Evolutionary conservation across 148 eudicot species (phyloP).

Genomic region (Chenopodium album): DNA sequence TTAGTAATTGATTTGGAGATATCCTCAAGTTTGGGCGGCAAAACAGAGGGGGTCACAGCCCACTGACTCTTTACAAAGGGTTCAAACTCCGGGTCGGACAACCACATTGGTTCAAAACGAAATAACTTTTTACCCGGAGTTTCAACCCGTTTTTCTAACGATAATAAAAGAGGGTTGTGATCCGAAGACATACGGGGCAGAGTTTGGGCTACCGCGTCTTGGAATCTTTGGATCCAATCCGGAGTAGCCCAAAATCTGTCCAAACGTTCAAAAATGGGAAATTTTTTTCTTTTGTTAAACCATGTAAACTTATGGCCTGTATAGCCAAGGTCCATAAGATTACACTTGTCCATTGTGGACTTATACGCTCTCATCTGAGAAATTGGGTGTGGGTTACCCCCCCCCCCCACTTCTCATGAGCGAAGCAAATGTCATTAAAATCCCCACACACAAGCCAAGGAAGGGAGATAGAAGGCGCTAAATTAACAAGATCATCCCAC

Average conservation of each 20-base stretch:
- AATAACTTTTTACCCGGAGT: too few relatives aligned
- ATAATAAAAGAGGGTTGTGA: not conserved
- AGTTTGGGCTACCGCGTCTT: not conserved
- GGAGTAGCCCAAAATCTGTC: not conserved
- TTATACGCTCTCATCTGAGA: not conserved
- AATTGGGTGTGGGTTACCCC: not conserved
- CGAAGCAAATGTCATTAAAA: too few relatives aligned
- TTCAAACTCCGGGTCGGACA: not conserved
- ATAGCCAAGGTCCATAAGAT: not conserved
- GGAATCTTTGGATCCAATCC: not conserved
- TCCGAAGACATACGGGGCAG: not conserved
- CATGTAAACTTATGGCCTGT: not conserved
- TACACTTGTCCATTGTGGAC: not conserved
- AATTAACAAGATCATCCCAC: not conserved
- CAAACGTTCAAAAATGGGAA: not conserved
- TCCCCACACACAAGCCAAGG: not conserved
- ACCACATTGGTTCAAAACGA: not conserved
- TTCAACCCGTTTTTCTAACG: too few relatives aligned
- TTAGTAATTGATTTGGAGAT: accelerated
- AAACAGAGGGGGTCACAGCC: accelerated
- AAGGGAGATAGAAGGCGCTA: not conserved
- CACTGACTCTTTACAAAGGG: not conserved
- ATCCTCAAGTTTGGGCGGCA: not conserved
- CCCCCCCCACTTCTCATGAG: not conserved
- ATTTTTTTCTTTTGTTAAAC: not conserved